Base-by-base conservation (phyloP, 805 yeast genomes). In the Cyberlindnera maclurae region DNA sequence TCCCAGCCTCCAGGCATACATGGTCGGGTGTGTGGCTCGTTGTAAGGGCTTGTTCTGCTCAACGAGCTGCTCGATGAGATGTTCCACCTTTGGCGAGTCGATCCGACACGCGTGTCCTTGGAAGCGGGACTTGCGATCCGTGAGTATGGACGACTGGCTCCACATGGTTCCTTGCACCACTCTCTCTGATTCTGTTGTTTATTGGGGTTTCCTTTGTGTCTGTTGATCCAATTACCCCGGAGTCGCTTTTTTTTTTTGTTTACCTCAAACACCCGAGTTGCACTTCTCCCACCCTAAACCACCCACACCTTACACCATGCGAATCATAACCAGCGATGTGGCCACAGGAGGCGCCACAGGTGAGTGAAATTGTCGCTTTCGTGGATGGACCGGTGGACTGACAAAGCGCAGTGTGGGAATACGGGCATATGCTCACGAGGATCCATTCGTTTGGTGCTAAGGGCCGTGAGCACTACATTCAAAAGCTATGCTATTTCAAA, bases 21-120 rank as follows among this genome's bases (percentile, higher is more conserved):
- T 85, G 37, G 73, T 70, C 5, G 81, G 84, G 57, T 85, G 95
- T 5, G 80, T 64, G 0, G 94, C 83, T 46, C 72, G 75, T 2
- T 57, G 51, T 0, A 81, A 56, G 3, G 63, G 52, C 47, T 77
- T 77, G 47, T 79, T 73, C 5, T 62, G 52, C 1, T 41, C 37
- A 8, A 70, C 45, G 11, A 84, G 61, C 22, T 66, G 59, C 12
- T 59, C 45, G 4, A 83, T 46, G 1, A 73, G 51, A 0, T 22
- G 31, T 1, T 68, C 59, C 0, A 83, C 67, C 2, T 77, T 76
- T 1, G 57, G 44, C 12, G 64, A 55, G 15, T 62, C 50, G 0
- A 39, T 33, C 0, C 82, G 45, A 0, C 56, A 47, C 39, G 76
- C 71, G 45, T 82, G 69, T 1, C 79, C 90, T 54, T 79, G 81